Evolutionary conservation across 2,329 filamentous ascomycete genomes (phyloP), one percentile per base, ranked within the genome.

Genomic region (Orbilia quercus): DNA sequence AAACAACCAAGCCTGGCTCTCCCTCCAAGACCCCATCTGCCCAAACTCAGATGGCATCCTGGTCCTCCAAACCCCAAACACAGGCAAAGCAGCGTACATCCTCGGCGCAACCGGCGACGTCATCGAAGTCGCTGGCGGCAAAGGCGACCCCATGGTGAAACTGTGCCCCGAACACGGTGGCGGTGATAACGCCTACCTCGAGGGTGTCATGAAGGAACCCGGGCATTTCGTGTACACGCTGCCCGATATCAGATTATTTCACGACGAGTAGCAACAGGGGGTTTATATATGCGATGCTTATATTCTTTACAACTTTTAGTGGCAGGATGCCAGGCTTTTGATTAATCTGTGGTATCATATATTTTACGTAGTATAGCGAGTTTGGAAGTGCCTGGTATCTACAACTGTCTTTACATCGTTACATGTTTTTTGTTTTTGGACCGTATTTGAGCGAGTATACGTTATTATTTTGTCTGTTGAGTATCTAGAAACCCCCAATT

Each of bases 221-320:
- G 63, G 63, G n/a, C 63, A 67, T 59, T 67, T 53, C 16, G 63
- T 67, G 3, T 67, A 67, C 23, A 67, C 34, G n/a, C 28, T 67
- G 4, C 63, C 63, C 1, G 54, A 40, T 31, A 31, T 31, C 28
- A 9, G 28, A 9, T 31, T 31, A 9, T 4, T 9, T 31, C 28
- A 31, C 9, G 28, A 31, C 28, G 28, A 31, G 28, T 31, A 31
- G 28, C 28, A 9, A 5, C 5, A 9, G 5, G 28, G 4, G 28
- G 9, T 31, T 31, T 9, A 31, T 31, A 31, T n/a, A n/a, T n/a
- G n/a, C n/a, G n/a, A n/a, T n/a, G n/a, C n/a, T n/a, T n/a, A n/a
- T n/a, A n/a, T n/a, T n/a, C n/a, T n/a, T n/a, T n/a, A n/a, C n/a
- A n/a, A n/a, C n/a, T n/a, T n/a, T n/a, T n/a, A n/a, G n/a, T n/a